Percentiles rank a stretch among this genome's conserved stretches.
These are phyloP conservation scores for Musa schizocarpa DNA, from an alignment of 176 grass and related monocot genomes.

Conservation along the genomic window DNA sequence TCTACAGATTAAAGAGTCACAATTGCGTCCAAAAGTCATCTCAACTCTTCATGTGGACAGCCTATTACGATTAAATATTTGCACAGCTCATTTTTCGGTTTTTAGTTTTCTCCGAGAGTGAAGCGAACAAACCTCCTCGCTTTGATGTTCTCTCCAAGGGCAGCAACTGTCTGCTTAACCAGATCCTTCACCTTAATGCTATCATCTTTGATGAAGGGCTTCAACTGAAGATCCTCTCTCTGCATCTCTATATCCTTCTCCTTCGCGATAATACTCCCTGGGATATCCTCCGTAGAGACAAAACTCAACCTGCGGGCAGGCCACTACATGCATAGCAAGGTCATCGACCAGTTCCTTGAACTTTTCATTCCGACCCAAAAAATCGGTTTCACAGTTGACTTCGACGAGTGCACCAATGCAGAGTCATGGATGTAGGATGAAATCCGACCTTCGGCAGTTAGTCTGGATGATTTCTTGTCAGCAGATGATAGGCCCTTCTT, in stretches of 20 bases:
- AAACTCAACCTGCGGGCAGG: conserved; percentile 79
- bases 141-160: conserved; percentile 91
- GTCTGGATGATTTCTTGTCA: conserved; percentile 89
- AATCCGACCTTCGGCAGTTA: conserved; percentile 81
- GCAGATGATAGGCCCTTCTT: conserved; percentile 93
- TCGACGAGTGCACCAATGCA: conserved; percentile 43
- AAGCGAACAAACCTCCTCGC: conserved; percentile 77
- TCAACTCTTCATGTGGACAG: not conserved
- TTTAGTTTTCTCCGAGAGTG: conserved; percentile 55
- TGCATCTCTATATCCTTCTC: conserved; percentile 95
- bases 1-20: not conserved
- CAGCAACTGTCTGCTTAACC: conserved; percentile 62
- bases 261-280: conserved; percentile 52
- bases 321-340: conserved; percentile 88
- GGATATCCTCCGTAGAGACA: conserved; percentile 74
- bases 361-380: conserved; percentile 80
- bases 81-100: not conserved
- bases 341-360: conserved; percentile 92
- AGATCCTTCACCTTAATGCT: conserved; percentile 79
- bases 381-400: conserved; percentile 91
- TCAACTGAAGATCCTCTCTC: conserved; percentile 75
- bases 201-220: conserved; percentile 92
- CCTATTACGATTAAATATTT: not conserved
- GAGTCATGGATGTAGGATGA: conserved; percentile 89
- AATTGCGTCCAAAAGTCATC: not conserved